Evolutionary conservation across 176 grass and related monocot species (phyloP).

Genomic region (Guadua angustifolia): DNA sequence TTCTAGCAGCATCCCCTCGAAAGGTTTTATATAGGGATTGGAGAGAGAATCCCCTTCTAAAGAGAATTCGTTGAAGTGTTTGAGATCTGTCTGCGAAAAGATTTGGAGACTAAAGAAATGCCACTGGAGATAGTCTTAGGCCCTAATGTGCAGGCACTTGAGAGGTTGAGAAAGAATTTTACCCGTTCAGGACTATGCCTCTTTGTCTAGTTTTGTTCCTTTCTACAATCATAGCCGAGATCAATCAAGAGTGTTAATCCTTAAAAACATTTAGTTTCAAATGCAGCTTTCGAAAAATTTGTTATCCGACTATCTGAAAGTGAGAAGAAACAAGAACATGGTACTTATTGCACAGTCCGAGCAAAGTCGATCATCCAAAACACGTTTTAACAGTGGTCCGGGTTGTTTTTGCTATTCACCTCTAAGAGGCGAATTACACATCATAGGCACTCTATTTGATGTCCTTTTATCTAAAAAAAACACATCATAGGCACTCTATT

Average conservation of each 20-base stretch:
- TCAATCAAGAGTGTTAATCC: background rate
- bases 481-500: too few species aligned
- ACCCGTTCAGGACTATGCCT: background rate
- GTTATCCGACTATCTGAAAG: background rate
- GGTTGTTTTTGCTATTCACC: constrained; percentile 33
- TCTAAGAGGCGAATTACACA: constrained; percentile 41
- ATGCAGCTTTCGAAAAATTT: background rate
- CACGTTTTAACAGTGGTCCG: constrained; percentile 23
- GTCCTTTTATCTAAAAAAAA: too few species aligned
- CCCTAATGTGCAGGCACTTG: background rate
- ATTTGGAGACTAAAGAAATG: too few species aligned
- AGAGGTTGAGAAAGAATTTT: background rate
- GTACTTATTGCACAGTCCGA: constrained; percentile 26
- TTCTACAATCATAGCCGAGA: background rate
- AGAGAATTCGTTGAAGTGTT: too few species aligned
- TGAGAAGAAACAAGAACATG: background rate
- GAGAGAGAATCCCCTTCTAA: too few species aligned
- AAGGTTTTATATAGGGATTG: too few species aligned
- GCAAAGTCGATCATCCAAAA: constrained; percentile 4
- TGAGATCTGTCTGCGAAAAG: too few species aligned
- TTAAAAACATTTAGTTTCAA: background rate
- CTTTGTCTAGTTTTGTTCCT: background rate
- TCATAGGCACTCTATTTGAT: background rate
- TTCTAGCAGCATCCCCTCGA: too few species aligned
- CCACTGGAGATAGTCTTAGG: too few species aligned